Base-by-base conservation (phyloP, 2,329 filamentous ascomycete genomes). In the Microdochium nivale region DNA sequence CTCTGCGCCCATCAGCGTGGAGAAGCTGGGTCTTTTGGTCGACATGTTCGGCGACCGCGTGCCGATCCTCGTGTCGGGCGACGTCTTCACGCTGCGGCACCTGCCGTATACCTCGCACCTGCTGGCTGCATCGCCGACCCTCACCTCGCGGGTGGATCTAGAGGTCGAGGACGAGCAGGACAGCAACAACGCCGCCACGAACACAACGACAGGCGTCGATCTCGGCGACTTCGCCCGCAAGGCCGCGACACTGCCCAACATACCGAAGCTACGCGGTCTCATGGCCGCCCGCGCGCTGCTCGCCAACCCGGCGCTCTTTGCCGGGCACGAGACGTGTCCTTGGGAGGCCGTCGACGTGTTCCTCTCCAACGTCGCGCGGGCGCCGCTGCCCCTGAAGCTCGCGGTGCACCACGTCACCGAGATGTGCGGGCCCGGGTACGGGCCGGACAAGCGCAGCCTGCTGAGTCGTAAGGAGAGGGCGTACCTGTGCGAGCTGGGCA, bases 211-310 rank as follows among this genome's bases (percentile, higher is more conserved):
- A 44, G n/a, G 40, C 19, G 21, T 24, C 3, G 40, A 44, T 19
- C 40, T 44, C 16, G 21, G 16, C 40, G n/a, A 21, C 40, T 3
- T 24, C 14, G 46, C 46, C 8, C 21, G 16, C 8, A 19, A 14
- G 11, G 46, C 46, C 11, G 46, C 47, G 48, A 25, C 27, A 47
- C 50, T 9, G 40, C 53, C 23, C 50, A 53, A 37, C 48, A 52
- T 73, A 40, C 78, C 74, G 4, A 70, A 76, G 32, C 72, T 84
- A 8, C 67, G 77, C 1, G 82, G 85, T 33, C 78, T 88, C 51
- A 88, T 88, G 85, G 81, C 84, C 21, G 85, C 85, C 8, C 76
- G 85, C 48, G 84, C 83, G 9, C 71, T 88, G 2, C 75, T 88
- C 43, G 72, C 81, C 58, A 87, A 88, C 65, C 85, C 85, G 1